phyloP scores from a whole-genome alignment of 805 yeast genomes.

The Schwanniomyces pseudopolymorphus region DNA sequence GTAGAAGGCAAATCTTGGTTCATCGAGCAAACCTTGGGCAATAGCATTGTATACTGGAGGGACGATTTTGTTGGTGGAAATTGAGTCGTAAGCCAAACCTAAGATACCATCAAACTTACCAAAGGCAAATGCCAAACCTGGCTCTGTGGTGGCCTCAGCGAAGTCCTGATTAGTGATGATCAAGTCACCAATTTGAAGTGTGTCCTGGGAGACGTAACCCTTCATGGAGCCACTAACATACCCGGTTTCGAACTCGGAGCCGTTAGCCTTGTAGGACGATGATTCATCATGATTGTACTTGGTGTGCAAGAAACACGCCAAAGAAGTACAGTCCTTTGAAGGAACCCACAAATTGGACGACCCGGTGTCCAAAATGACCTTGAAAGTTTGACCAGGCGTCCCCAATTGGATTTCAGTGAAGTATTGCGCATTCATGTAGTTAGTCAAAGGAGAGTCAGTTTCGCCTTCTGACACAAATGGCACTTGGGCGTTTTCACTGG shows the following conservation, averaged over 20 bases:
- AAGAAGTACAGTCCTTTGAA: constrained; percentile 78
- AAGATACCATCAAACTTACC: constrained; percentile 98
- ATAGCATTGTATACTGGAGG: constrained; percentile 95
- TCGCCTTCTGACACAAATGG: constrained; percentile 37
- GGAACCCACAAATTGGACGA: constrained; percentile 98
- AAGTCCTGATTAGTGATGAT: constrained; percentile 85
- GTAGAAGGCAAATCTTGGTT: constrained; percentile 84
- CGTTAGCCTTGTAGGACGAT: constrained; percentile 83
- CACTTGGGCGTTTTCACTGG: constrained; percentile 31
- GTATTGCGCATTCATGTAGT: constrained; percentile 95
- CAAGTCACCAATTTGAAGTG: constrained; percentile 78
- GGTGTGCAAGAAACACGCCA: constrained; percentile 92
- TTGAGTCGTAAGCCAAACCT: constrained; percentile 91
- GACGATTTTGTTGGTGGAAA: constrained; percentile 83
- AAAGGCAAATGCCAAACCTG: constrained; percentile 96
- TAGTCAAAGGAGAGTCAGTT: constrained; percentile 79
- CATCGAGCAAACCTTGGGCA: constrained; percentile 75
- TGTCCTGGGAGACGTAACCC: constrained; percentile 89
- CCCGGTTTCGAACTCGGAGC: constrained; percentile 78
- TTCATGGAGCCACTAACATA: constrained; percentile 93
- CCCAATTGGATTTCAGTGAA: constrained; percentile 89
- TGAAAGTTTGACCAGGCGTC: constrained; percentile 90
- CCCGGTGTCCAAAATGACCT: constrained; percentile 95
- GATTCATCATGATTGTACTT: constrained; percentile 86
- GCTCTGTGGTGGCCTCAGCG: constrained; percentile 96